Evolutionary conservation across 2,329 filamentous ascomycete species (phyloP), one percentile per base, ranked within the genome.

Genomic region (Apiospora marii): DNA sequence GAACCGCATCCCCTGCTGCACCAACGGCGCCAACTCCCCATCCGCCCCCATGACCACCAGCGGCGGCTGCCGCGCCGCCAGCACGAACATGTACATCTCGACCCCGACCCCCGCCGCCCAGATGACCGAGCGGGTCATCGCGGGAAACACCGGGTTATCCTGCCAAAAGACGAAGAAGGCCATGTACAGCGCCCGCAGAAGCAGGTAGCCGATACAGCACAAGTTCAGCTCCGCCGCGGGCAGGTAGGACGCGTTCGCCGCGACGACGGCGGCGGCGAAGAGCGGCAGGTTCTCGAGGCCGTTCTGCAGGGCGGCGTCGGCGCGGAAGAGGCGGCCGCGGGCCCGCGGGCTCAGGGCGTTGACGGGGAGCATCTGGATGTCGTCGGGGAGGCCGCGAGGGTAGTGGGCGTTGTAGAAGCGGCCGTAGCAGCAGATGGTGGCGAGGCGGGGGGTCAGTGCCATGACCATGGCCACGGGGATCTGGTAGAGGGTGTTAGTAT

Each of bases 201-300:
- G 71, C 37, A 81, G 46, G 69, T 79, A 81, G 7, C 70, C 72
- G 37, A 78, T 30, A 37, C 75, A 72, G 13, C 78, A 71, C 48
- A 68, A 37, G 71, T 81, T 79, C 49, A 81, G 24, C 41, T 24
- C 44, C 72, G 74, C 37, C 24, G 71, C 67, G 64, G 76, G 70
- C 4, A 80, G 68, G 19, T 75, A 74, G 4, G 75, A 76, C 10
- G 75, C 72, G 70, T 81, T 80, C 8, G 77, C 79, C 3, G 78
- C 79, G 24, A 78, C 76, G 24, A 81, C 74, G 41, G 77, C 79
- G 1, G 79, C 79, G 6, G 79, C 78, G 73, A 76, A 80, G 34
- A 80, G 61, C 51, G 78, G 77, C 37, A 81, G 76, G n/a, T 74
- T 77, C 72, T 81, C 79, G 68, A 81, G 75, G 30, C 73, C 78